Evolutionary conservation across 2,329 filamentous ascomycete species (phyloP), one percentile per base, ranked within the genome.

Genomic region (Fusarium sp.): DNA sequence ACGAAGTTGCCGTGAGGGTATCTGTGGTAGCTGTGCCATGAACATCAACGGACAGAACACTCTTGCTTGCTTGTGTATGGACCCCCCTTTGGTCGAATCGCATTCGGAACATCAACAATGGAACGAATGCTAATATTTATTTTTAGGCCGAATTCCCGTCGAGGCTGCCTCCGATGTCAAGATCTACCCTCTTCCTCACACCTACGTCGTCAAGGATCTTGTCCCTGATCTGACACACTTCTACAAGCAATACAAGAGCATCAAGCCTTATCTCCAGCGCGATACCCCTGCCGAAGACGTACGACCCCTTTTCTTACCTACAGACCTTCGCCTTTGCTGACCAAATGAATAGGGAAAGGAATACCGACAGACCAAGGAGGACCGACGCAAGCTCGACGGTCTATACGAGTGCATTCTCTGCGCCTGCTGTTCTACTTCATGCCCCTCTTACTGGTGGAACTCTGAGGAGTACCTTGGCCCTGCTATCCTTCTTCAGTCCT

Each of bases 401-500:
- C 89, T 98, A 30, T 98, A 99, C 85, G 96, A 99, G 84, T 99
- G 96, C 84, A 98, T 99, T 82, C 91, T 99, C 61, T 99, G 96
- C 86, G 95, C 95, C 75, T 99, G 96, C 90, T 99, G 96, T 90
- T 96, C 92, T 72, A 99, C 96, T 22, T 97, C 95, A 46, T 99
- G 96, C 87, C 96, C 96, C n/a, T 97, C 94, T 19, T 99, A 99
- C 87, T 99, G 96, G 96, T 99, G 96, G 96, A 99, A 99, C 86
- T 90, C 91, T 74, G 94, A 98, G 83, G 94, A 98, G 82, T 99
- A 99, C 85, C 92, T 99, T 50, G 96, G 96, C 68, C 96, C 96
- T 62, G 96, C 96, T 72, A 93, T 99, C 65, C 91, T 99, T 53
- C 89, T 99, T 72, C 96, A 99, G 84, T 97, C 94, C 10, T 99